These are phyloP conservation scores for Ceratocystis smalleyi DNA, from an alignment of 2,329 filamentous ascomycete species.

Conservation along the genomic window DNA sequence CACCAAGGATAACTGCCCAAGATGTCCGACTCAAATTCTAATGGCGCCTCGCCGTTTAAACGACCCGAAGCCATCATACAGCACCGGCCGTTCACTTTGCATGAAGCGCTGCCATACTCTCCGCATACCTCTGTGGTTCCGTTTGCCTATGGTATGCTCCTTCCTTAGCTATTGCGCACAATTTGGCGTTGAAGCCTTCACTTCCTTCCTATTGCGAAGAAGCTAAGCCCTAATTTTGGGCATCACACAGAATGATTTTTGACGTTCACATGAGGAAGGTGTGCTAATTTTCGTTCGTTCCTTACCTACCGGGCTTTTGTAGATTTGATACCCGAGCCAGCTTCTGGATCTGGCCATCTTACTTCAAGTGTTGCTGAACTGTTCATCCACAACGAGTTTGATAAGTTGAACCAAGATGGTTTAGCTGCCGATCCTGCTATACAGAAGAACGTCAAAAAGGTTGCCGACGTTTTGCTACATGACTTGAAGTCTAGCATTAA, in stretches of 20 bases:
- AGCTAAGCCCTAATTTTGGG: not conserved
- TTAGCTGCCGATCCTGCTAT: conserved; percentile 35
- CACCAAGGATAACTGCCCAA: not conserved
- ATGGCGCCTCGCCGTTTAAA: conserved; percentile 13
- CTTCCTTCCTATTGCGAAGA: not conserved
- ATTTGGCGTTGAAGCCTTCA: not conserved
- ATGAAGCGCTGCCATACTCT: conserved; percentile 67
- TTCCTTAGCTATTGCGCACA: not conserved
- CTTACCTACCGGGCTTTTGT: conserved; percentile 5
- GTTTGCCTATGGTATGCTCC: conserved; percentile 50
- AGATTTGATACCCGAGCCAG: conserved; percentile 54
- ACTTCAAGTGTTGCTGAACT: conserved; percentile 35
- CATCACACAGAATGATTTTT: not conserved
- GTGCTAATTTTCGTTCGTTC: not conserved
- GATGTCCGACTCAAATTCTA: conserved; percentile 11
- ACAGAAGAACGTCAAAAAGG: conserved; percentile 53
- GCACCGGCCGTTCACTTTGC: conserved; percentile 42
- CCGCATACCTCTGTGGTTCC: conserved; percentile 68
- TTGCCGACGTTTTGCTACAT: conserved; percentile 57
- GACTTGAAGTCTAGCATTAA: conserved; percentile 57
- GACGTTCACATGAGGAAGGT: conserved; percentile 13
- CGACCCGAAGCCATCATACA: conserved; percentile 12
- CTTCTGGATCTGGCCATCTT: conserved; percentile 40
- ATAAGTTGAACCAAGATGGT: conserved; percentile 57
- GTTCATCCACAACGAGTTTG: conserved; percentile 41